These are phyloP conservation scores for Colletotrichum godetiae DNA, from an alignment of 2,329 filamentous ascomycete genomes.

Conservation along the genomic window DNA sequence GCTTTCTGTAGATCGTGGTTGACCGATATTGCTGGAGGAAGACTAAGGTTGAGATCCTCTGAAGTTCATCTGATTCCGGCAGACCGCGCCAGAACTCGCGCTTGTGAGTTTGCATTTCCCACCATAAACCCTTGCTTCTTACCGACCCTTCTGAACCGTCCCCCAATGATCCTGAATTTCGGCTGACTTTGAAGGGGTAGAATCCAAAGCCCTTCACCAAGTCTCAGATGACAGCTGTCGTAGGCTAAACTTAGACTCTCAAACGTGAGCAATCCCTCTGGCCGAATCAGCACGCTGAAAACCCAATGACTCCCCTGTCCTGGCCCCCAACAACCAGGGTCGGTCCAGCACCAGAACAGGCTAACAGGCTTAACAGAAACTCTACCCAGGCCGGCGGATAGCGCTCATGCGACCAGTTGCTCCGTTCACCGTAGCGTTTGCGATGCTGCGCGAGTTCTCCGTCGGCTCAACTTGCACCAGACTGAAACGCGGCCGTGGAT, in stretches of 20 bases:
- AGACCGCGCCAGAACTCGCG: no score
- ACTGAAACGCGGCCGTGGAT: conserved; percentile 4
- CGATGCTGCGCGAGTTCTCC: background rate
- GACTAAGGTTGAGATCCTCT: no score
- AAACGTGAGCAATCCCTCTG: conserved; percentile 5
- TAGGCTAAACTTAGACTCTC: conserved; percentile 31
- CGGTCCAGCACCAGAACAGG: no score
- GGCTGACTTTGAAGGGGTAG: background rate
- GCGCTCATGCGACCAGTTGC: conserved; percentile 9
- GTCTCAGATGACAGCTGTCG: conserved; percentile 32
- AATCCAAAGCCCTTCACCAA: background rate
- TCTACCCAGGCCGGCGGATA: background rate
- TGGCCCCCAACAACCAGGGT: background rate
- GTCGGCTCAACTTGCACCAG: conserved; percentile 24
- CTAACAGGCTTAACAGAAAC: background rate
- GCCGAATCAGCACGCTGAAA: background rate
- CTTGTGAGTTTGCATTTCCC: no score
- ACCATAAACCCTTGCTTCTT: background rate
- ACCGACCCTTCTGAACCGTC: background rate
- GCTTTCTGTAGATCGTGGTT: no score
- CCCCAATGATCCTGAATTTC: background rate
- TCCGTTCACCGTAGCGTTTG: background rate
- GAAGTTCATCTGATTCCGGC: no score
- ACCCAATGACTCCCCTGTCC: background rate
- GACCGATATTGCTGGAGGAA: no score